Conservation (phyloP, 768 basidiomycete genomes). For the Lanmaoa rubissima region DNA sequence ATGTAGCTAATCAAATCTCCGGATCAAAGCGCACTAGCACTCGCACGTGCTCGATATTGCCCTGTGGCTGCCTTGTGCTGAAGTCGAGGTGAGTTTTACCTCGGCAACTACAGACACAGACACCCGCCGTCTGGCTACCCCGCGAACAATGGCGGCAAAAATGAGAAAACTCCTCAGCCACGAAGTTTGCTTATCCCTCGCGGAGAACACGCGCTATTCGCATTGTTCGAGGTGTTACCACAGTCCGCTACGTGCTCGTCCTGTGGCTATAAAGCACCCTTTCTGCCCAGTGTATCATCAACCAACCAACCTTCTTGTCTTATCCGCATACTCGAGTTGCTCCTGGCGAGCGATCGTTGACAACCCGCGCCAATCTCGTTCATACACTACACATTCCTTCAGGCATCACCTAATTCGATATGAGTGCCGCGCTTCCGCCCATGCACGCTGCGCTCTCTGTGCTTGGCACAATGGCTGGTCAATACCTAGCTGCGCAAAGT, state of each 20-base stretch:
- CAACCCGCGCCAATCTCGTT: conserved; percentile 1
- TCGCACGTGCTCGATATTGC: conserved; percentile 16
- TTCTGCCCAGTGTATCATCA: conserved; percentile 5
- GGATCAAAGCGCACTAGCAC: conserved; percentile 16
- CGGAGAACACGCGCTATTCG: conserved; percentile 32
- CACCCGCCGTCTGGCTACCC: conserved; percentile 2
- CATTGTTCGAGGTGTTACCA: conserved; percentile 20
- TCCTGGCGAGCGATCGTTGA: conserved; percentile 31
- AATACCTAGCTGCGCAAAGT: conserved; percentile 33
- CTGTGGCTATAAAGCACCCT: conserved; percentile 28
- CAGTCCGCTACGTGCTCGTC: conserved; percentile 10
- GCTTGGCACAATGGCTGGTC: conserved; percentile 36
- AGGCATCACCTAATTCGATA: conserved; percentile 16
- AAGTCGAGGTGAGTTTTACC: conserved; percentile 9
- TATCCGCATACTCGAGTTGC: conserved; percentile 29
- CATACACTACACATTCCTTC: conserved; percentile 7
- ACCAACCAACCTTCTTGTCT: conserved; percentile 44
- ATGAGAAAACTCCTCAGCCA: conserved; percentile 9
- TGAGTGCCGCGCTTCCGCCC: conserved; percentile 31
- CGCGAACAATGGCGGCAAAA: conserved; percentile 14
- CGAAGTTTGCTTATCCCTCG: conserved; percentile 22
- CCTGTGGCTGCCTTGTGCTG: conserved; percentile 12
- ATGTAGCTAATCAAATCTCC: conserved; percentile 11
- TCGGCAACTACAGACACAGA: conserved; percentile 17
- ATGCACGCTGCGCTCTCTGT: conserved; percentile 37